Evolutionary conservation across 2,329 filamentous ascomycete species (phyloP).

Genomic region (Claviceps maximensis): DNA sequence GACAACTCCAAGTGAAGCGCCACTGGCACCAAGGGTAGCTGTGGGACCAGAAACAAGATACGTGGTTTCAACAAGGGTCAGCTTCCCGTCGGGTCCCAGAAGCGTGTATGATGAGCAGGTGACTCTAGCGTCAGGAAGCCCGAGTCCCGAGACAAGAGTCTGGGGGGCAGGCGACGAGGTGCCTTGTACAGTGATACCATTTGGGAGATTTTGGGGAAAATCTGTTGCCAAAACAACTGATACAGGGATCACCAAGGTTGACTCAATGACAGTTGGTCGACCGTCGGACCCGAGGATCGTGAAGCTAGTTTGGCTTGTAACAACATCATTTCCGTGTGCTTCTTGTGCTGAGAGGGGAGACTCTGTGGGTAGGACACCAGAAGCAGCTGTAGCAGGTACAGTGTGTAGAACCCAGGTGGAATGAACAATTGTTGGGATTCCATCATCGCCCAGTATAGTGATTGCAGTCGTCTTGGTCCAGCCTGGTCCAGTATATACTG

Average conservation of each 20-base stretch:
- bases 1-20: constrained; percentile 10
- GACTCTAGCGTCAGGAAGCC: constrained; percentile 8
- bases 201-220: constrained; percentile 5
- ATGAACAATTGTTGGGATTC: constrained; percentile 6
- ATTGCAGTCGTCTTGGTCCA: constrained; percentile 2
- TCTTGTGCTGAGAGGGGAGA: constrained; percentile 1
- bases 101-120: constrained; percentile 18
- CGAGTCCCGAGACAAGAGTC: constrained; percentile 7
- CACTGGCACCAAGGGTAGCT: constrained; percentile 4
- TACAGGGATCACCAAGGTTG: constrained; percentile 17
- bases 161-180: constrained; percentile 2
- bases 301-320: constrained; percentile 10
- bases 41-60: constrained; percentile 12
- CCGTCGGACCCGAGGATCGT: constrained; percentile 22
- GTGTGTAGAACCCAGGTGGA: constrained; percentile 6
- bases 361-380: constrained; percentile 1
- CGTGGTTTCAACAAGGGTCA: constrained; percentile 17
- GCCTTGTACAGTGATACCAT: constrained; percentile 4
- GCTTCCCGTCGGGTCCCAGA: constrained; percentile 15
- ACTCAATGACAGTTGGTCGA: constrained; percentile 21
- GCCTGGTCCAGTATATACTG: constrained; percentile 4
- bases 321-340: constrained; percentile 5
- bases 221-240: constrained; percentile 7
- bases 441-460: constrained; percentile 5
- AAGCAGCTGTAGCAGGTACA: constrained; percentile 3